phyloP scores from a whole-genome alignment of 108 stramenopile species.

The Pseudonitzschia multiseries region DNA sequence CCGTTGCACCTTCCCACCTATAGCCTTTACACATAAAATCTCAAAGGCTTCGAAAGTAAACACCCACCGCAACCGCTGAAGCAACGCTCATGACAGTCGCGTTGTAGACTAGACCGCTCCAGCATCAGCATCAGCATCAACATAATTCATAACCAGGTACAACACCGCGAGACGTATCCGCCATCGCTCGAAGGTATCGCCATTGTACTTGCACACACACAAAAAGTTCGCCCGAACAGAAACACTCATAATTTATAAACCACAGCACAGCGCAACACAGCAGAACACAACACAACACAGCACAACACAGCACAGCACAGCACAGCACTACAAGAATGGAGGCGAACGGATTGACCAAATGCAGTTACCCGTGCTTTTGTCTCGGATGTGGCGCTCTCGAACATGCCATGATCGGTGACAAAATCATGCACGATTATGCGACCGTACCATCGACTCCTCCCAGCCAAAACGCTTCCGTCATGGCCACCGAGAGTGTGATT shows the following conservation, averaged over 20 bases:
- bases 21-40: not conserved
- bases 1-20: not conserved
- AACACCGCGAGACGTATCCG: not conserved
- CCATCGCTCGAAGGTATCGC: not conserved
- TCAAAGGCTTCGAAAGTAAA: not conserved
- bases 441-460: not conserved
- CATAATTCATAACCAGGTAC: not conserved
- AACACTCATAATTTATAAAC: too few relatives aligned
- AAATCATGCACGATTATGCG: not conserved
- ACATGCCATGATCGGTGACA: not conserved
- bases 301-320: too few relatives aligned
- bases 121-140: not conserved
- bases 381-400: not conserved
- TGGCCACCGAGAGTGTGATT: not conserved
- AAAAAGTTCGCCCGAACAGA: too few relatives aligned
- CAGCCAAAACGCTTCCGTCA: not conserved
- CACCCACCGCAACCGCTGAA: too few relatives aligned
- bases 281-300: too few relatives aligned
- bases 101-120: not conserved
- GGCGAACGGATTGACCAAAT: constrained; percentile 5
- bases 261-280: too few relatives aligned
- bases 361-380: not conserved
- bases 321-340: constrained; percentile 1
- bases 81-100: not conserved
- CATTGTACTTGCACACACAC: too few relatives aligned